Evolutionary conservation across 225 moss, liverwort and hornwort species (phyloP), one percentile per base, ranked within the genome.

Genomic region (Pleurozium schreberi): DNA sequence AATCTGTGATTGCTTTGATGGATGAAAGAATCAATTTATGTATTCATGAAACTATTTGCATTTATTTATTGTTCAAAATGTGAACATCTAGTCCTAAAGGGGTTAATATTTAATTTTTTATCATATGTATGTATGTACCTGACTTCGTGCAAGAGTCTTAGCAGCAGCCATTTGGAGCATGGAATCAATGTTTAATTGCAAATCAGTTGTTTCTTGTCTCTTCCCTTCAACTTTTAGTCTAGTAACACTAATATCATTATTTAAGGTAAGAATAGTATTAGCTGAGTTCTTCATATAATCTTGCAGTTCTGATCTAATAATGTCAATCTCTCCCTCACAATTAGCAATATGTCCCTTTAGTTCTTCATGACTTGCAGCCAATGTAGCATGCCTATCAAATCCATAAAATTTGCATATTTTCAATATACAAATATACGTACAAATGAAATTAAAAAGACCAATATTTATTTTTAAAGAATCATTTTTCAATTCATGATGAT

Each of bases 161-260:
- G 93, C 66, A 74, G 94, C 95, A 40, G 89, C 94, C 40, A 45
- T 76, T 90, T 96, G 92, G 31, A 98, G 92, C 63, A 90, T 90
- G 3, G 92, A 93, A 83, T 98, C 98, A 81, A 95, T 96, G 27
- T 90, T 92, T 26, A 91, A 52, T 67, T 98, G 97, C 82, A 96
- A 92, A 4, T 95, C 70, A 40, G 27, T 30, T 34, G 96, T 95
- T 71, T 94, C 92, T 53, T 90, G 83, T 45, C 85, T 95, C 60
- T 91, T 95, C 5, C 43, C 88, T 69, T 98, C 97, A 61, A 87
- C 82, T n/a, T 83, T 64, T 45, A 93, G 88, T 80, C 90, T 94
- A 0, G 81, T 69, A 3, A 87, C 78, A 66, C 91, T 95, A 15
- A 96, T 93, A 67, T 93, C 95, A 67, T 98, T 98, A 36, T 98